phyloP scores from a whole-genome alignment of 2,329 filamentous ascomycete genomes.

The Chaetothyriales sp. region DNA sequence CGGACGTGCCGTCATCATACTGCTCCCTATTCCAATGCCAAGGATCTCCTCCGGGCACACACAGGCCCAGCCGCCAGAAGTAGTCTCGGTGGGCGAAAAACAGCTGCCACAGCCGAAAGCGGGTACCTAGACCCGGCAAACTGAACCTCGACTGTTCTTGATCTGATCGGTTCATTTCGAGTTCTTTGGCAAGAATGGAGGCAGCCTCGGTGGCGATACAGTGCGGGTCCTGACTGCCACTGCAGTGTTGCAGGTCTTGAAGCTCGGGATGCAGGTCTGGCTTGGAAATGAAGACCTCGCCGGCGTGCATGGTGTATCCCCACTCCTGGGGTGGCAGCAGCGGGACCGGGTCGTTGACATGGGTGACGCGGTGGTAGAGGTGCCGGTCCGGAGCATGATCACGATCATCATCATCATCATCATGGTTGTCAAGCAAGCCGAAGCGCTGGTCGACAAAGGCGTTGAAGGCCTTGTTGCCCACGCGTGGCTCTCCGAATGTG shows the following conservation, averaged over 20 bases:
- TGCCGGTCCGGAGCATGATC: constrained; percentile 12
- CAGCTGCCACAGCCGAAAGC: constrained; percentile 73
- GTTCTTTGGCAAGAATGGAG: constrained; percentile 15
- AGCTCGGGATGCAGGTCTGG: constrained; percentile 50
- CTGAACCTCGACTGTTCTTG: constrained; percentile 5
- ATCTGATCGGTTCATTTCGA: constrained; percentile 7
- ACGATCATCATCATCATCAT: too few relatives aligned
- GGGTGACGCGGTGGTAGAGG: constrained; percentile 64
- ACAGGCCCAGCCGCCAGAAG: constrained; percentile 84
- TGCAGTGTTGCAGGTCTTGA: constrained; percentile 55
- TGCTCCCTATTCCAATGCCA: constrained; percentile 16
- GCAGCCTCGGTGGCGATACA: constrained; percentile 44
- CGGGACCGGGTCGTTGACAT: constrained; percentile 74
- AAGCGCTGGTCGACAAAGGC: constrained; percentile 41
- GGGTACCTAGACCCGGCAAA: constrained; percentile 29
- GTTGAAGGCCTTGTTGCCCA: constrained; percentile 41
- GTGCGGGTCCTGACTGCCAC: constrained; percentile 51
- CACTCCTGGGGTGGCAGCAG: constrained; percentile 73
- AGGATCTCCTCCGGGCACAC: constrained; percentile 57
- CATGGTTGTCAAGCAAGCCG: constrained; percentile 21
- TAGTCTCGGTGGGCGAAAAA: constrained; percentile 93
- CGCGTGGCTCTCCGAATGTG: constrained; percentile 76
- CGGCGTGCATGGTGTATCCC: constrained; percentile 72
- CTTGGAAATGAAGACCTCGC: constrained; percentile 76
- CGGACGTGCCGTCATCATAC: constrained; percentile 5